Base-by-base conservation (phyloP, 2,329 filamentous ascomycete species). In the Hypoxylon sp. region DNA sequence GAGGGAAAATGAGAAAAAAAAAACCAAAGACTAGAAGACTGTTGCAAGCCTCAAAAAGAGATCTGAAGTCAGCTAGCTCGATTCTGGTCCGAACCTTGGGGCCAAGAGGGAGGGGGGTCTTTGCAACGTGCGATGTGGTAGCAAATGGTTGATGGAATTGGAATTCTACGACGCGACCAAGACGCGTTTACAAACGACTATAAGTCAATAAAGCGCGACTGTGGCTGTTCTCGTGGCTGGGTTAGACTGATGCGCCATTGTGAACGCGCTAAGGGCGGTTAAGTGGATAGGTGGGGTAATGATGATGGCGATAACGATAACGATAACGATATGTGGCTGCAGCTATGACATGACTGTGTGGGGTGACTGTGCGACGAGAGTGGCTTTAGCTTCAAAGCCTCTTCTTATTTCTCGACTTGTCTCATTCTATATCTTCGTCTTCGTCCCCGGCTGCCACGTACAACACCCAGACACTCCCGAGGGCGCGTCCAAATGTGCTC, bases 91-190 rank as follows among this genome's bases (percentile, higher is more conserved):
- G 10, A 35, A 15, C n/a, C 31, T 17, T 3, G n/a, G 8, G 31
- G 29, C 29, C 29, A 33, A 6, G 29, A 33, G n/a, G 31, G 31
- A 13, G 31, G 17, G 48, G 46, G 52, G 53, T 47, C 42, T n/a
- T n/a, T 51, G 38, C 40, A 42, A 52, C 27, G 38, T 31, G 29
- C 21, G 43, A 58, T n/a, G 46, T 47, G 47, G 48, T 51, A 59
- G 50, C 47, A 55, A 51, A 24, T 17, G n/a, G 31, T 35, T 35
- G 15, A 35, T 17, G 31, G 31, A 35, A 8, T 35, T n/a, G 31
- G n/a, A 35, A 17, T n/a, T n/a, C n/a, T n/a, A n/a, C n/a, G n/a
- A 35, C 31, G 31, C 31, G 31, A 35, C n/a, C n/a, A 35, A 15
- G 31, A 35, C 31, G 31, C 31, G 31, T 35, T n/a, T 15, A 17